Evolutionary conservation across 257 asterid genomes (phyloP), one percentile per base, ranked within the genome.

Genomic region (Forsythia viridissima): DNA sequence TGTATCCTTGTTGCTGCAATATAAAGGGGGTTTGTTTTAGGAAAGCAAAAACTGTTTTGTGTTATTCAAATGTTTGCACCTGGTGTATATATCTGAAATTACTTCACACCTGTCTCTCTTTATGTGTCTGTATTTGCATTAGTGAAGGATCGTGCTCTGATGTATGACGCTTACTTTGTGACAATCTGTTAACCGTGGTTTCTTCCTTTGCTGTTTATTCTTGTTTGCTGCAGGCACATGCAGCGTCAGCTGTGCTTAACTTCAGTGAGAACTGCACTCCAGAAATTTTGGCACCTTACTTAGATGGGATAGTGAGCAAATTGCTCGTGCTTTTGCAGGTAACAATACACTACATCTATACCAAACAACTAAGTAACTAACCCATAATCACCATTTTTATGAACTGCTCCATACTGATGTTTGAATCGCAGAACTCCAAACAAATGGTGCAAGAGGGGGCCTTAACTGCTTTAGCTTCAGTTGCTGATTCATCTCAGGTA

Each of bases 381-480:
- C 24, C 15, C 34, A 6, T 57, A 57, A 16, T 57, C 66, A 18
- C 18, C 30, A 2, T 61, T 61, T 20, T 57, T 36, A 73, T 79
- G 57, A 79, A 74, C 80, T 38, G 38, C 20, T 68, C 39, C 4
- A 7, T 66, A 8, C 38, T 82, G 70, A 42, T 79, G 24, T 76
- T 8, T 82, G 73, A 77, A 65, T 85, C 88, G 84, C 88, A 94
- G 98, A 92, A 94, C 75, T 87, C 97, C 74, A 94, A 94, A 78
- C 98, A 94, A 94, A 94, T 94, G 98, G 98, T 94, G 78, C 98
- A 94, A 82, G 98, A 94, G 86, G 98, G 98, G 82, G 97, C 98
- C 80, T 90, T 94, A 74, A 94, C 97, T 52, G 98, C 97, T 52
- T 87, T 94, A 78, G 98, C 98, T 75, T 92, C 98, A 15, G 98